Evolutionary conservation across 768 basidiomycete genomes (phyloP).

Genomic region (Macrolepiota albuminosa): DNA sequence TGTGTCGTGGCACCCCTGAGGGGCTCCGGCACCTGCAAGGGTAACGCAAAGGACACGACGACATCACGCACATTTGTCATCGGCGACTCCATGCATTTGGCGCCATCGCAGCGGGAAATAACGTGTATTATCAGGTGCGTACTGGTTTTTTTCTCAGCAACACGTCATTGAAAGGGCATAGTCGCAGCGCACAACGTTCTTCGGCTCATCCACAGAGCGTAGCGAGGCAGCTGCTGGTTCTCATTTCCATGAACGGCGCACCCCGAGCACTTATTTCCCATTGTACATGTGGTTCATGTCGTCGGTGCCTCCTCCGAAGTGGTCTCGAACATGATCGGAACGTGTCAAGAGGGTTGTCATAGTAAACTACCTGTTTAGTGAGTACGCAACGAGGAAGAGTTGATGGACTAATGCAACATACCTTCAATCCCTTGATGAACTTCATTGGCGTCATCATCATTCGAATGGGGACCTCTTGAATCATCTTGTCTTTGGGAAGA

Average conservation of each 20-base stretch:
- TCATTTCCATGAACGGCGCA: not conserved
- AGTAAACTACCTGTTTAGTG: not conserved
- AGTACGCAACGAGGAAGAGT: not conserved
- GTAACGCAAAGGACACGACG: no score
- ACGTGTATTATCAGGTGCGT: conserved; percentile 43
- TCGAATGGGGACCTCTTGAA: no score
- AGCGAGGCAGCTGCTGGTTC: not conserved
- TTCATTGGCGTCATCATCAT: not conserved
- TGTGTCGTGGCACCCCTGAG: conserved; percentile 17
- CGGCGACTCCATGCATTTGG: conserved; percentile 61
- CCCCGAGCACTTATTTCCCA: conserved; percentile 1
- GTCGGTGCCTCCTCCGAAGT: not conserved
- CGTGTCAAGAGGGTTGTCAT: not conserved
- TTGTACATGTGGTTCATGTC: conserved; percentile 1
- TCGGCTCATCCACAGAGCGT: no score
- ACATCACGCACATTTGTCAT: conserved; percentile 47
- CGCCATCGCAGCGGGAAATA: conserved; percentile 57
- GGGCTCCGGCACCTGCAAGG: no score
- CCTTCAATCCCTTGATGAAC: conserved; percentile 1
- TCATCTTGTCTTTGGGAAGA: no score
- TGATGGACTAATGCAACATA: not conserved
- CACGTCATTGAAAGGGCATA: conserved; percentile 26
- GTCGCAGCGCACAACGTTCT: conserved; percentile 47
- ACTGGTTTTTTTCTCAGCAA: not conserved
- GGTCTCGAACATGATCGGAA: not conserved